These are phyloP conservation scores for Myxozyma neotropica DNA, from an alignment of 805 yeast species.

Conservation along the genomic window DNA sequence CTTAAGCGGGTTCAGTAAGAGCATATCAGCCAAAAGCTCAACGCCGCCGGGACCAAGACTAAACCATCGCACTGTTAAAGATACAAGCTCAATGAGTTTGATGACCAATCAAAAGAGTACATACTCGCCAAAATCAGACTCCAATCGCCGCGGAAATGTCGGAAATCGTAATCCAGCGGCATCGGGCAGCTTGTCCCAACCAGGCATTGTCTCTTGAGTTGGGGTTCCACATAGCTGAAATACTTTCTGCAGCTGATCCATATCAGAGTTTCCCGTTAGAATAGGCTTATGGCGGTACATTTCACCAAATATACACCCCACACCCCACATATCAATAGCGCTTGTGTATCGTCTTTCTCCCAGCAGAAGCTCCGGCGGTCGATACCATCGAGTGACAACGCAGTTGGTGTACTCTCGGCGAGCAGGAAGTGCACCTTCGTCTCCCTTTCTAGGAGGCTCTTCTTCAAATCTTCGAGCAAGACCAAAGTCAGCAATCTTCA, in stretches of 20 bases:
- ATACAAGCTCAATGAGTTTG: not conserved
- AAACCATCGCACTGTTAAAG: not conserved
- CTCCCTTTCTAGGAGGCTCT: conserved; percentile 53
- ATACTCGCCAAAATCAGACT: conserved; percentile 52
- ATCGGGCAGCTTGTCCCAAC: conserved; percentile 73
- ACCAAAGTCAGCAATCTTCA: conserved; percentile 96
- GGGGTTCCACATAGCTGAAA: conserved; percentile 91
- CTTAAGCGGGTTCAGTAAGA: conserved; percentile 68
- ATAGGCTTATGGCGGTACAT: conserved; percentile 80
- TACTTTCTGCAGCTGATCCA: conserved; percentile 82
- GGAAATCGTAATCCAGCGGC: conserved; percentile 15
- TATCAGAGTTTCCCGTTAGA: conserved; percentile 79
- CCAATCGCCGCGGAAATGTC: conserved; percentile 35
- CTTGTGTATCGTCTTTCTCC: conserved; percentile 87
- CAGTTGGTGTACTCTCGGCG: conserved; percentile 55
- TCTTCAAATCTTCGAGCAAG: conserved; percentile 78
- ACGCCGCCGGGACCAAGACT: conserved; percentile 50
- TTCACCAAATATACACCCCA: conserved; percentile 91
- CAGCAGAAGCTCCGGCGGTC: conserved; percentile 89
- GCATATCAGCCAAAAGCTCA: conserved; percentile 59
- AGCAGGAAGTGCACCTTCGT: conserved; percentile 51
- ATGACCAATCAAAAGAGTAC: conserved; percentile 35
- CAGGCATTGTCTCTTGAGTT: conserved; percentile 88
- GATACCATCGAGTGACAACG: conserved; percentile 96
- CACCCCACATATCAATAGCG: conserved; percentile 96